Evolutionary conservation across 306 rosid species (phyloP), one percentile per base, ranked within the genome.

Genomic region (Malus fusca): DNA sequence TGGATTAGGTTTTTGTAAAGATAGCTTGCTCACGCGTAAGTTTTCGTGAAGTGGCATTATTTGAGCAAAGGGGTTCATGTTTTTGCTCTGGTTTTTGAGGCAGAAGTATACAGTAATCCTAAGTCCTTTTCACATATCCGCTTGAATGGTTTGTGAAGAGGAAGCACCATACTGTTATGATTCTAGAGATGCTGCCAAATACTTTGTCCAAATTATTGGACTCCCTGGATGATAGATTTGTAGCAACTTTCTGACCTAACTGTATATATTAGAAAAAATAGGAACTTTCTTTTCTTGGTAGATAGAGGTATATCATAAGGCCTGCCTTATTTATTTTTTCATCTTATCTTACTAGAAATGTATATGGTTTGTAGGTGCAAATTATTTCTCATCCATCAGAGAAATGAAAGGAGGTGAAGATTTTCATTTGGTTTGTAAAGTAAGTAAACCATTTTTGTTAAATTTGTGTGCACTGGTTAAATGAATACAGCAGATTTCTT

Each of bases 371-470:
- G 82, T 64, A 94, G 98, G 83, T 73, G 46, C 79, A 28, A 46
- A 62, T 67, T 46, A 76, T 40, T 88, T 84, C 82, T 72, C 69
- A 2, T 68, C 75, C 66, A 30, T 88, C 28, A 82, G 87, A 58
- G 85, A 88, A 77, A 60, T 90, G 71, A 86, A 83, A 58, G 88
- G 84, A 69, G 88, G 84, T 5, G 75, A 78, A 67, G 37, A 6
- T 15, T 8, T 81, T 22, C 73, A 90, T 87, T 72, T 94, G 88
- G 78, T 83, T 12, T 88, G 97, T 86, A 88, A 94, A 93, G 98
- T 94, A 84, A 76, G 77, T 74, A 35, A 31, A 10, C 58, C 18
- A 31, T 43, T 76, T 37, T 28, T 72, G 53, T 17, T 55, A n/a
- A 33, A 22, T 37, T 13, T 58, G 35, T 31, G 53, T 31, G 53